phyloP scores from a whole-genome alignment of 169 alveolate genomes.

The Plasmodium yoelii region DNA sequence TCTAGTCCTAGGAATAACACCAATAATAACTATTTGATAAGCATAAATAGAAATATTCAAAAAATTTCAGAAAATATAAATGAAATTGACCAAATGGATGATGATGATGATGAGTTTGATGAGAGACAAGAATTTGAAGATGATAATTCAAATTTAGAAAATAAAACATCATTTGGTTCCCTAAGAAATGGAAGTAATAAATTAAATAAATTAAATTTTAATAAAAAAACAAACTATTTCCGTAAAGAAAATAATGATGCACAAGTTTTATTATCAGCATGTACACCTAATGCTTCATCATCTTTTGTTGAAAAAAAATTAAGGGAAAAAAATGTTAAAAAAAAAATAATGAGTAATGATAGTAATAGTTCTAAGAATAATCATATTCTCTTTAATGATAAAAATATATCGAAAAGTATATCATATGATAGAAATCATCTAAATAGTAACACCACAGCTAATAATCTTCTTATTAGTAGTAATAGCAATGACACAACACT shows the following conservation, averaged over 20 bases:
- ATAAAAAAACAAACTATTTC: conserved; percentile 63
- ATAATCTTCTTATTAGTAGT: not conserved
- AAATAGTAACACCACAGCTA: not conserved
- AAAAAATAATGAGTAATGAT: conserved; percentile 17
- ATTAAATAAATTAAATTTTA: conserved; percentile 26
- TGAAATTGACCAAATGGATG: conserved; percentile 8
- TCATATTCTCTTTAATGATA: not conserved
- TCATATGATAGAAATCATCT: not conserved
- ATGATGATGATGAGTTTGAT: not conserved
- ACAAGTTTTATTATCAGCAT: conserved; percentile 33
- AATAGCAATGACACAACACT: not conserved
- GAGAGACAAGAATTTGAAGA: conserved; percentile 4
- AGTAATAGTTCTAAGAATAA: conserved; percentile 7
- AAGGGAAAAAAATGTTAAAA: conserved; percentile 18
- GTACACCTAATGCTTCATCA: conserved; percentile 1
- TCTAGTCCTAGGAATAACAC: not conserved
- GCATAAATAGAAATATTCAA: conserved; percentile 6
- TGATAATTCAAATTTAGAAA: not conserved
- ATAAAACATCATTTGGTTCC: conserved; percentile 30
- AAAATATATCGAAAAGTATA: conserved; percentile 8
- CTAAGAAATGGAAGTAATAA: conserved; percentile 38
- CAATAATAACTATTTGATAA: not conserved
- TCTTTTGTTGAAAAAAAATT: conserved; percentile 21
- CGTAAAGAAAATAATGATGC: conserved; percentile 65
- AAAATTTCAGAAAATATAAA: not conserved